Base-by-base conservation (phyloP, 257 asterid genomes). In the Thymus mandschuricus region DNA sequence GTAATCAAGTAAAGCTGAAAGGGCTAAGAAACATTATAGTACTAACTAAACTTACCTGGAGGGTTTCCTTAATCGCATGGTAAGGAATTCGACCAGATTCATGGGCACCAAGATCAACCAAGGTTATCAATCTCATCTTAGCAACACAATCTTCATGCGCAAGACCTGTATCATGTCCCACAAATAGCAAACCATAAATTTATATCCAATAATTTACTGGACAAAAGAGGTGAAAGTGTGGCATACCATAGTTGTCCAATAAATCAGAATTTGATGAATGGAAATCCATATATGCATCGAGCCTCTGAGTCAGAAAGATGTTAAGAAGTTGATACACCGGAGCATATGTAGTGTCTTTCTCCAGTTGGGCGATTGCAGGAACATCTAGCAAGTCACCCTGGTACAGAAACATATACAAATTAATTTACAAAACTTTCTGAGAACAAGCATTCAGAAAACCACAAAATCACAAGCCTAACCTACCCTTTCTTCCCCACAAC, bases 281-380 rank as follows among this genome's bases (percentile, higher is more conserved):
- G 71, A 92, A 95, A 21, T 81, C 87, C 83, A 95, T 45, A 78
- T 92, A 95, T 34, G 96, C 85, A 45, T 92, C 94, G 43, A 95
- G 83, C 85, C 92, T 92, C 86, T 83, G 86, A 73, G 98, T 89
- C 71, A 87, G 75, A 71, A 95, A 95, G 61, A 88, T 87, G 69
- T 92, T 87, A 58, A 95, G 81, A 73, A 95, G 97, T 67, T 89
- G 89, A 83, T 92, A 86, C 31, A 83, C 85, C 5, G 62, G 80
- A 64, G 88, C 91, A 84, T 86, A 81, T 46, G 76, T 80, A 38
- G 85, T 60, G 60, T 95, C 98, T 29, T 89, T 92, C 87, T 92
- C 97, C 84, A 95, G 82, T 78, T 92, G 99, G 31, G 85, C 83
- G 33, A 92, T 80, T 65, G 94, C 97, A 75, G 97, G 96, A 85